Conservation (phyloP, 805 yeast species). For the Sugiyamaella smithiae region DNA sequence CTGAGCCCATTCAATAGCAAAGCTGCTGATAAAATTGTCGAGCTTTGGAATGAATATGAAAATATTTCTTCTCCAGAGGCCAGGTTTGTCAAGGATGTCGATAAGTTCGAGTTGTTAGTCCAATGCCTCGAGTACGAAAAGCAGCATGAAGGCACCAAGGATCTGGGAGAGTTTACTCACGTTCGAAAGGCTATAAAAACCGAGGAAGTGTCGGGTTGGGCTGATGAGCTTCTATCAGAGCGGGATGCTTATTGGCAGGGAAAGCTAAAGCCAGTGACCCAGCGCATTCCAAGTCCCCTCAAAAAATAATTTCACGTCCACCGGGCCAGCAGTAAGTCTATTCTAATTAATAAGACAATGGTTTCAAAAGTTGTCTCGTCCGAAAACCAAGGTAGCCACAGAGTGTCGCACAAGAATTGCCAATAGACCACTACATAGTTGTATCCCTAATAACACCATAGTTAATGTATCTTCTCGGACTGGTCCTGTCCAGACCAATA, state of each 20-base stretch:
- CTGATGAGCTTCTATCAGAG: slow-evolving; percentile 53
- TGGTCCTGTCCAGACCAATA: slow-evolving; percentile 86
- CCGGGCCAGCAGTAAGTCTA: background rate
- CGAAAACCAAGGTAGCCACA: slow-evolving; percentile 81
- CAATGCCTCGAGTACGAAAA: slow-evolving; percentile 65
- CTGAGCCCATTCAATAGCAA: slow-evolving; percentile 60
- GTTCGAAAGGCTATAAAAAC: slow-evolving; percentile 66
- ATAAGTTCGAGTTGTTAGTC: slow-evolving; percentile 76
- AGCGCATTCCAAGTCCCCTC: slow-evolving; percentile 4
- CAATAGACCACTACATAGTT: slow-evolving; percentile 60
- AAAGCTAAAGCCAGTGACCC: slow-evolving; percentile 6
- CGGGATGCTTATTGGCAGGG: slow-evolving; percentile 43
- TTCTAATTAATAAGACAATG: background rate
- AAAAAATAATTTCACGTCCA: no score
- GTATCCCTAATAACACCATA: slow-evolving; percentile 53
- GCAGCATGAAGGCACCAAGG: slow-evolving; percentile 51
- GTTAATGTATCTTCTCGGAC: slow-evolving; percentile 80
- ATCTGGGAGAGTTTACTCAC: slow-evolving; percentile 65
- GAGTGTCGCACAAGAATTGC: slow-evolving; percentile 77
- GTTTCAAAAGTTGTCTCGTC: slow-evolving; percentile 69
- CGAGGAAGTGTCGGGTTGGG: slow-evolving; percentile 64
- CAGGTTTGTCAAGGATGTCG: slow-evolving; percentile 87
- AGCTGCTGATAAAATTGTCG: slow-evolving; percentile 63
- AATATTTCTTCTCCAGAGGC: slow-evolving; percentile 79
- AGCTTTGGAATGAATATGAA: slow-evolving; percentile 88